phyloP scores from a whole-genome alignment of 306 rosid genomes.

The Medicago ruthenica region DNA sequence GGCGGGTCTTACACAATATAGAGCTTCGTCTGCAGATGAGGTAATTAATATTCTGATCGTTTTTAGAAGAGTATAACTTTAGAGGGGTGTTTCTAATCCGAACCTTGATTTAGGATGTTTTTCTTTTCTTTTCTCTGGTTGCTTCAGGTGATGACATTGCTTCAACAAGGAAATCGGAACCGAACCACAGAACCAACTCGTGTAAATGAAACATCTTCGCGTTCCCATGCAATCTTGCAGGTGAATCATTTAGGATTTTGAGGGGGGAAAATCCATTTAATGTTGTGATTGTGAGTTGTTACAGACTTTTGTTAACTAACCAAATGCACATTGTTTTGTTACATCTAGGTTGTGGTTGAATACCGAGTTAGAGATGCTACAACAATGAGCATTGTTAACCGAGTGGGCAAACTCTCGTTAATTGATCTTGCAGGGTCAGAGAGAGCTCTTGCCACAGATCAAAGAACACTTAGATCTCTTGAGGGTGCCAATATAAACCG shows the following conservation, averaged over 20 bases:
- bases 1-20: conserved; percentile 90
- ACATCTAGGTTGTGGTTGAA: conserved; percentile 76
- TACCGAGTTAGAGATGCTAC: conserved; percentile 79
- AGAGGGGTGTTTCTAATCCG: conserved; percentile 24
- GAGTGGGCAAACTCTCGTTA: conserved; percentile 90
- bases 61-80: background rate
- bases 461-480: conserved; percentile 87
- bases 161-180: conserved; percentile 91
- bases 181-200: conserved; percentile 98
- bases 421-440: conserved; percentile 99
- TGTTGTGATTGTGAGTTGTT: conserved; percentile 21
- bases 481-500: conserved; percentile 98
- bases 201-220: conserved; percentile 92
- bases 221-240: conserved; percentile 98
- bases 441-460: conserved; percentile 97
- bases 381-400: conserved; percentile 68
- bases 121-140: conserved; percentile 34
- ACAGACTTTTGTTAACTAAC: conserved; percentile 37
- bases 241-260: conserved; percentile 42
- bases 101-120: conserved; percentile 14
- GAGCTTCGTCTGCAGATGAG: conserved; percentile 97
- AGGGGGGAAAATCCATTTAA: background rate
- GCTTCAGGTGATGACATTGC: conserved; percentile 91
- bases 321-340: conserved; percentile 33
- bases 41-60: conserved; percentile 59